Percentiles rank a stretch among this genome's conserved stretches.
Evolutionary conservation across 2,329 filamentous ascomycete genomes (phyloP).

Genomic region (Alternaria rosae): DNA sequence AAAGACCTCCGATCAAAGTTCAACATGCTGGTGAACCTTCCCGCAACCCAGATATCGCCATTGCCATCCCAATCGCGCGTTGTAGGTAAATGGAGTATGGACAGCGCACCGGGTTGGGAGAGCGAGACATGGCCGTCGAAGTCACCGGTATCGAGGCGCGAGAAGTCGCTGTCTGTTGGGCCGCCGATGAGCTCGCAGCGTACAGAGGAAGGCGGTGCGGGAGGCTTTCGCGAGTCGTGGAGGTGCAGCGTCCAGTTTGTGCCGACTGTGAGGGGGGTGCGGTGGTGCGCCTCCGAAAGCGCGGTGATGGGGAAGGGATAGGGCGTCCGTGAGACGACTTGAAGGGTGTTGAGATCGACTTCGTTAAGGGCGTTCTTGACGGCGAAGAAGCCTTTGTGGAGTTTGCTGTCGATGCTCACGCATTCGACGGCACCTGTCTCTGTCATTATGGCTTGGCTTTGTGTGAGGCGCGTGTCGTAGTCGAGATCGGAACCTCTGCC

Average conservation of each 20-base stretch:
- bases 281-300: conserved; percentile 72
- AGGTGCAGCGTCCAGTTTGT: conserved; percentile 83
- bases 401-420: conserved; percentile 76
- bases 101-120: conserved; percentile 81
- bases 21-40: conserved; percentile 86
- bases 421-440: conserved; percentile 78
- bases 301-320: conserved; percentile 87
- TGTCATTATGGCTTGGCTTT: conserved; percentile 67
- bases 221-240: conserved; percentile 71
- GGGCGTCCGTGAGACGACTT: conserved; percentile 70
- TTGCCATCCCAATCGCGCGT: conserved; percentile 66
- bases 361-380: conserved; percentile 80
- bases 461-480: conserved; percentile 53
- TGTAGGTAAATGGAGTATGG: conserved; percentile 77
- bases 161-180: conserved; percentile 34
- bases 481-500: conserved; percentile 56
- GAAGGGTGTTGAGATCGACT: conserved; percentile 78
- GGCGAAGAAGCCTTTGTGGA: conserved; percentile 77
- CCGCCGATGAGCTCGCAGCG: conserved; percentile 42
- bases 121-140: conserved; percentile 70
- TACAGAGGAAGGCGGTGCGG: conserved; percentile 19
- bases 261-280: conserved; percentile 80
- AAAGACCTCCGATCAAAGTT: conserved; percentile 90
- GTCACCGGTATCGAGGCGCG: conserved; percentile 61
- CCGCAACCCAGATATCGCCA: conserved; percentile 85